Percentiles rank a stretch among this genome's conserved stretches.
Conservation (phyloP, 768 basidiomycete species). For the Pleurotus pulmonarius region DNA sequence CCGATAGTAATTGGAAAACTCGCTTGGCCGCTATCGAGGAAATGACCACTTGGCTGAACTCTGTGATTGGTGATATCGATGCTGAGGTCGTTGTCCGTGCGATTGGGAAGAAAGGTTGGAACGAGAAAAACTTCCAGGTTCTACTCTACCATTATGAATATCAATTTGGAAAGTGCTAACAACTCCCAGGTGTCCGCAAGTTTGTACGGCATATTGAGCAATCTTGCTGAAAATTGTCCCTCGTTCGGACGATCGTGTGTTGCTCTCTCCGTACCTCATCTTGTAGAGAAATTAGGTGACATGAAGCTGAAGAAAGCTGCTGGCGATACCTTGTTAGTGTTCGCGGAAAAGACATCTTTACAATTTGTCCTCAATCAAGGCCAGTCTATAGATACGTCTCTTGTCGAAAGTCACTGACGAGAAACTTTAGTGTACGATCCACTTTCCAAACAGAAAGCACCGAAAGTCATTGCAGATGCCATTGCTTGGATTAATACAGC, state of each 20-base stretch:
- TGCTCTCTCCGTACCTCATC: constrained; percentile 75
- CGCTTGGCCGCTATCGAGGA: constrained; percentile 85
- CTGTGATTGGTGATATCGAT: constrained; percentile 61
- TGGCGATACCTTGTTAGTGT: constrained; percentile 76
- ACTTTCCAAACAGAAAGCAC: constrained; percentile 92
- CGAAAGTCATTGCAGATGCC: constrained; percentile 93
- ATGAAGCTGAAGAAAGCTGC: constrained; percentile 96
- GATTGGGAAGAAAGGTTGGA: constrained; percentile 91
- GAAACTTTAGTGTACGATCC: constrained; percentile 78
- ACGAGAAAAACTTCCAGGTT: constrained; percentile 99
- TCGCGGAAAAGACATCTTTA: constrained; percentile 89
- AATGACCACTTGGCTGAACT: constrained; percentile 80
- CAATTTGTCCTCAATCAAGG: constrained; percentile 94
- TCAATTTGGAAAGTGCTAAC: constrained; percentile 3
- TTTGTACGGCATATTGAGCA: constrained; percentile 71
- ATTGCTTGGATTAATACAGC: constrained; percentile 85
- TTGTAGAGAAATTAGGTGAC: constrained; percentile 94
- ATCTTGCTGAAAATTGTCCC: constrained; percentile 75
- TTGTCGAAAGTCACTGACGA: constrained; percentile 2
- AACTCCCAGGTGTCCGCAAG: constrained; percentile 78
- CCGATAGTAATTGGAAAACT: constrained; percentile 92
- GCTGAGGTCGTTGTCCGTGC: constrained; percentile 87
- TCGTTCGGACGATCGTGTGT: constrained; percentile 83
- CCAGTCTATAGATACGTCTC: constrained; percentile 26
- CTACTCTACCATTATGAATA: not conserved